Evolutionary conservation across 2,329 filamentous ascomycete species (phyloP).

Genomic region (Keithomyces neogunnii): DNA sequence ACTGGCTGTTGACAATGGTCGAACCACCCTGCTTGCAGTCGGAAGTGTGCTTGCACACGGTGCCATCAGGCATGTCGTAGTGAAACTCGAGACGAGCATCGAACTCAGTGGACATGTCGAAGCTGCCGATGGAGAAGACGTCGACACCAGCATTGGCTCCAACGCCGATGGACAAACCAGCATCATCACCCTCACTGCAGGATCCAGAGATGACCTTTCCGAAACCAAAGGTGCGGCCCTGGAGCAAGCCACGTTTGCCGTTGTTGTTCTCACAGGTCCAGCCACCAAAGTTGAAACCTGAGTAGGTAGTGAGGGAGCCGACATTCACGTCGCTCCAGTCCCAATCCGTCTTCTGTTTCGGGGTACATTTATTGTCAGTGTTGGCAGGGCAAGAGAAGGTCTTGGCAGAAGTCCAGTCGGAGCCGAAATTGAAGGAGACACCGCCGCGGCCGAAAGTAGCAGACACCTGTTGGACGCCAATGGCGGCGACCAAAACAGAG

Average conservation of each 20-base stretch:
- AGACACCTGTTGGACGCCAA: constrained; percentile 39
- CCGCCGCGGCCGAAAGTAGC: constrained; percentile 28
- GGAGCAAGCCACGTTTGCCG: constrained; percentile 48
- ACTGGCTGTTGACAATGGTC: constrained; percentile 74
- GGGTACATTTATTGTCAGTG: constrained; percentile 68
- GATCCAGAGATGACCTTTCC: constrained; percentile 54
- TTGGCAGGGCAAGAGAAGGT: constrained; percentile 61
- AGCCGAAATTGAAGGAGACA: constrained; percentile 1
- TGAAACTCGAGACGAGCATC: constrained; percentile 77
- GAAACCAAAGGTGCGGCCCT: constrained; percentile 35
- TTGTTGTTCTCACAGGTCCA: constrained; percentile 57
- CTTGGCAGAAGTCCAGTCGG: constrained; percentile 20
- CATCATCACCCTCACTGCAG: constrained; percentile 34
- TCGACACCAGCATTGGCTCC: constrained; percentile 28
- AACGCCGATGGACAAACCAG: constrained; percentile 51
- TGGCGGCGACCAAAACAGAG: constrained; percentile 41
- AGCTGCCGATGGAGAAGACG: constrained; percentile 63
- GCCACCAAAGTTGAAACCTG: constrained; percentile 65
- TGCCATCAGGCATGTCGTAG: constrained; percentile 79
- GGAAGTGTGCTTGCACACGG: constrained; percentile 69
- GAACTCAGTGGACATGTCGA: constrained; percentile 66
- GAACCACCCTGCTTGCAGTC: constrained; percentile 60
- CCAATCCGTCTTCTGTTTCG: constrained; percentile 62
- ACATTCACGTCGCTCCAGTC: constrained; percentile 56
- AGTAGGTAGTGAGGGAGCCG: constrained; percentile 58